These are phyloP conservation scores for Talaromyces sp. DNA, from an alignment of 2,329 filamentous ascomycete genomes.

Conservation along the genomic window DNA sequence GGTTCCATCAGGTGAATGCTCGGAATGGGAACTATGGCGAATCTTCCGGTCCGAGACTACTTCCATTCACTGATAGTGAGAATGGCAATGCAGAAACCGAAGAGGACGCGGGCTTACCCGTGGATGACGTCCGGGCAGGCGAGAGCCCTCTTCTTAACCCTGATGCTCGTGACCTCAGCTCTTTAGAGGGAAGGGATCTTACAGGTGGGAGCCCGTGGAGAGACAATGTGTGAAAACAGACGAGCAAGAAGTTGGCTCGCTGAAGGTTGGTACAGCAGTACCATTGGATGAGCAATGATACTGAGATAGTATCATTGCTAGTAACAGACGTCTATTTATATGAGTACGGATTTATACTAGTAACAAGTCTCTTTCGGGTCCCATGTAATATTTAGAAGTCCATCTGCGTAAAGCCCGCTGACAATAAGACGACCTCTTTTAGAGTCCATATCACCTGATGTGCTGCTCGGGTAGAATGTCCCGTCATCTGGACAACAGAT, in stretches of 20 bases:
- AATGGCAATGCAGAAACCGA: background rate
- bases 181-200: constrained; percentile 6
- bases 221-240: background rate
- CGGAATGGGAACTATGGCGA: background rate
- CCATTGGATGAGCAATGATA: background rate
- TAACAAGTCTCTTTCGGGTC: constrained; percentile 17
- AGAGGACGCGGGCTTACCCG: background rate
- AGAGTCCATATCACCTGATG: constrained; percentile 21
- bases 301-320: background rate
- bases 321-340: background rate
- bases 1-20: background rate
- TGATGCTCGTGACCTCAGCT: constrained; percentile 13
- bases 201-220: constrained; percentile 10
- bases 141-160: constrained; percentile 12
- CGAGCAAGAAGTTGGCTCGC: background rate
- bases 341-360: background rate
- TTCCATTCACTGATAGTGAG: constrained; percentile 9
- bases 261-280: background rate
- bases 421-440: constrained; percentile 21
- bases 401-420: constrained; percentile 20
- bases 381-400: constrained; percentile 22
- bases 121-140: background rate
- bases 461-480: constrained; percentile 19
- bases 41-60: constrained; percentile 4
- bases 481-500: constrained; percentile 19